Evolutionary conservation across 305 asterid genomes (phyloP).

Genomic region (Fraxinus greggii): DNA sequence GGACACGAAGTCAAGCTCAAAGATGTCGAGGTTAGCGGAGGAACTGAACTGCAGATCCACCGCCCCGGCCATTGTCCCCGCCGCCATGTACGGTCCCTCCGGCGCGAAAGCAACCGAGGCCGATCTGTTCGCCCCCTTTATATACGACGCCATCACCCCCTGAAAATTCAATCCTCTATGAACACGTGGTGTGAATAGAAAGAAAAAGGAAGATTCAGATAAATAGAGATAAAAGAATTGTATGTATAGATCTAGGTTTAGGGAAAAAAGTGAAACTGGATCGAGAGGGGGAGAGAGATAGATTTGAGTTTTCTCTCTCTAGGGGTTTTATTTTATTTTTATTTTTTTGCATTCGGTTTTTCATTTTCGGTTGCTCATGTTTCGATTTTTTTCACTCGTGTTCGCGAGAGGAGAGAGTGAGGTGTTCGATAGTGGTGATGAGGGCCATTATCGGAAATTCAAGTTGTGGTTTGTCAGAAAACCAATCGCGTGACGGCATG

Average conservation of each 20-base stretch:
- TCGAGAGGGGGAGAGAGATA: slow-evolving; percentile 32
- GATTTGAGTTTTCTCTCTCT: slow-evolving; percentile 26
- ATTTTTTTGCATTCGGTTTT: slow-evolving; percentile 27
- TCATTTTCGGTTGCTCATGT: slow-evolving; percentile 15
- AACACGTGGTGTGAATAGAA: slow-evolving; percentile 1
- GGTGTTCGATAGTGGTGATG: neutral
- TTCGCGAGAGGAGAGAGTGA: neutral
- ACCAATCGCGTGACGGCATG: neutral
- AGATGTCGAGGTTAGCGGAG: slow-evolving; percentile 85
- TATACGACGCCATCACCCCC: slow-evolving; percentile 62
- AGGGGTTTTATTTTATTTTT: slow-evolving; percentile 26
- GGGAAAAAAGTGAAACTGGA: slow-evolving; percentile 25
- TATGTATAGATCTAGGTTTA: slow-evolving; percentile 2
- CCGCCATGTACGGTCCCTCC: slow-evolving; percentile 80
- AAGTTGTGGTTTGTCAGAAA: neutral
- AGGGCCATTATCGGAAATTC: neutral
- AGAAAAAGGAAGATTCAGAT: slow-evolving; percentile 14
- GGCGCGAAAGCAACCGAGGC: slow-evolving; percentile 94
- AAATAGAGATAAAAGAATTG: slow-evolving; percentile 21
- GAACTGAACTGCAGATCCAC: slow-evolving; percentile 98
- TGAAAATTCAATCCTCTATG: slow-evolving; percentile 26
- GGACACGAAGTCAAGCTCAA: slow-evolving; percentile 76
- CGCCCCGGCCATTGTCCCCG: slow-evolving; percentile 99
- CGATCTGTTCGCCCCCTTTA: slow-evolving; percentile 86
- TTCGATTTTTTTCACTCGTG: neutral